A percentile compares a stretch with the other conserved stretches of the same genome.
phyloP scores from a whole-genome alignment of 139 green algal species.

The Chlorella sp. region DNA sequence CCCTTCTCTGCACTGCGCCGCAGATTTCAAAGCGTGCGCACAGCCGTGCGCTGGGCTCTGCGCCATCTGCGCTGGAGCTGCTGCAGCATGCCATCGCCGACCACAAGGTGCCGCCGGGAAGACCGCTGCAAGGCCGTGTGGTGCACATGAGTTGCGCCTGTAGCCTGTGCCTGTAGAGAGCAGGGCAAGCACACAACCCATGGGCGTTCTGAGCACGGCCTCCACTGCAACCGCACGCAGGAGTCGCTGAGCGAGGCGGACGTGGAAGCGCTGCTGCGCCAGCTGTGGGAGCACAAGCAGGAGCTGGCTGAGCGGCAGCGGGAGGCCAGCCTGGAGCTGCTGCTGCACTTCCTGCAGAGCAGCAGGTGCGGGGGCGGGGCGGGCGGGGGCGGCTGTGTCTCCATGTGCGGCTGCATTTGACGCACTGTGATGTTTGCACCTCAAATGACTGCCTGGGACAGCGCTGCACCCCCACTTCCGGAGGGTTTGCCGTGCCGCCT shows the following conservation, averaged over 20 bases:
- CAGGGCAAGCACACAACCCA: no score
- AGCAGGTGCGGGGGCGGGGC: slow-evolving; percentile 48
- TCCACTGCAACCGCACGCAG: no score
- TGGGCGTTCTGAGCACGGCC: no score
- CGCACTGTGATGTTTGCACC: not conserved
- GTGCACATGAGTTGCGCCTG: no score
- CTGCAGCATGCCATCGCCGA: slow-evolving; percentile 26
- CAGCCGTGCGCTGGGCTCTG: slow-evolving; percentile 21
- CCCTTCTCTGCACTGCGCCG: not conserved
- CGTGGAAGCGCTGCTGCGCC: slow-evolving; percentile 62
- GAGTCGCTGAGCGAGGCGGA: slow-evolving; percentile 25
- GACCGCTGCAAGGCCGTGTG: no score
- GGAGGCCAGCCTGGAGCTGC: slow-evolving; percentile 67
- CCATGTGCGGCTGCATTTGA: not conserved
- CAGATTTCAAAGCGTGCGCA: slow-evolving; percentile 3
- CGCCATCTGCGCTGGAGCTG: slow-evolving; percentile 12
- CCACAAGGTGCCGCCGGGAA: not conserved
- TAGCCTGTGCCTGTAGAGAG: no score
- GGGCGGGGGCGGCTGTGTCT: not conserved
- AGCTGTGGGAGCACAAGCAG: slow-evolving; percentile 55
- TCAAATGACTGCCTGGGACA: no score
- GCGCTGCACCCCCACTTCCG: no score
- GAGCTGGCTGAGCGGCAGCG: slow-evolving; percentile 59
- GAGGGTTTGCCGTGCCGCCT: no score
- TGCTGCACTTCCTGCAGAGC: slow-evolving; percentile 82